A percentile compares a stretch with the other conserved stretches of the same genome.
phyloP scores from a whole-genome alignment of 495 filamentous ascomycete species.

The Copromyces sp. region DNA sequence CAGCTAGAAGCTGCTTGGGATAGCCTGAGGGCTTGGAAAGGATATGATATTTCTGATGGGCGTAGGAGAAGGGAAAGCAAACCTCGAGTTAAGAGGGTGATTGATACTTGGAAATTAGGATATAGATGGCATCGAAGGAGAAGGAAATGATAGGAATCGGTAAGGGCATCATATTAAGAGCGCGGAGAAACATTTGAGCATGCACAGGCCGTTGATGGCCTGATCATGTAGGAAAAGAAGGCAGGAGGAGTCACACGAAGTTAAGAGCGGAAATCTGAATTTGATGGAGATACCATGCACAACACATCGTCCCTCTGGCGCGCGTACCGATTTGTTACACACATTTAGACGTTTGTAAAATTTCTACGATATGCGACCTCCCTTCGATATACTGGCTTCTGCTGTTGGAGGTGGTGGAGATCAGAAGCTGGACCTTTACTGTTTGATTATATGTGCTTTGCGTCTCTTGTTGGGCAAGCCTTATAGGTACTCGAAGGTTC shows the following conservation, averaged over 20 bases:
- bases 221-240: not conserved
- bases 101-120: not conserved
- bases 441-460: no score
- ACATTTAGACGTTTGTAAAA: not conserved
- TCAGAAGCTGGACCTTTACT: not conserved
- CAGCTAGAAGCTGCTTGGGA: conserved; percentile 20
- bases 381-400: not conserved
- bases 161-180: not conserved
- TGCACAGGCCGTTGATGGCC: not conserved
- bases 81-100: not conserved
- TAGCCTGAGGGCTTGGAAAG: not conserved
- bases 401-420: not conserved
- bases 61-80: not conserved
- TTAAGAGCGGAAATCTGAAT: not conserved
- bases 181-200: not conserved
- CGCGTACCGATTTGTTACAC: not conserved
- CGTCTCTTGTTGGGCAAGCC: not conserved
- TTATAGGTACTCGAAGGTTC: not conserved
- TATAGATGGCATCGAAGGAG: not conserved
- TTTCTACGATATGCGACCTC: not conserved
- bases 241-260: not conserved
- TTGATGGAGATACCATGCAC: not conserved
- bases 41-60: not conserved
- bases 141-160: not conserved
- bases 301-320: not conserved